phyloP scores from a whole-genome alignment of 2,329 filamentous ascomycete genomes.

The Sporothrix brunneoviolacea region DNA sequence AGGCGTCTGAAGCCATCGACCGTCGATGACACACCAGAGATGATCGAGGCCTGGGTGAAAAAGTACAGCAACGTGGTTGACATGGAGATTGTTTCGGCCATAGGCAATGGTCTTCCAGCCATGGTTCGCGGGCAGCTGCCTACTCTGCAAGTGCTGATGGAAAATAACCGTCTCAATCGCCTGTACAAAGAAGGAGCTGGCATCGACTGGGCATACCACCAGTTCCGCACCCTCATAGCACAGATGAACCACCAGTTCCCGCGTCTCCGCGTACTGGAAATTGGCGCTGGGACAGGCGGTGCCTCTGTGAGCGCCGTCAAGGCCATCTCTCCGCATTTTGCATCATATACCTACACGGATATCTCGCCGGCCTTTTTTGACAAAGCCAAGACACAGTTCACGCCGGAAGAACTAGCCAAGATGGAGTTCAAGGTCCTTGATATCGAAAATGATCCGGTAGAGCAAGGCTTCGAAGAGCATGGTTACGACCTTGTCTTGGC shows the following conservation, averaged over 20 bases:
- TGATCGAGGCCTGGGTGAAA: slow-evolving; percentile 6
- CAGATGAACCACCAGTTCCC: slow-evolving; percentile 21
- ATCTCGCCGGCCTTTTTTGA: slow-evolving; percentile 25
- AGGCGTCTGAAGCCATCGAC: slow-evolving; percentile 8
- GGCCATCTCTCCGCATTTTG: slow-evolving; percentile 19
- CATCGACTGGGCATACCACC: slow-evolving; percentile 18
- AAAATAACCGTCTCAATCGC: slow-evolving; percentile 27
- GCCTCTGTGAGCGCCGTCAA: slow-evolving; percentile 21
- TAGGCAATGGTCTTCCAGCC: slow-evolving; percentile 12
- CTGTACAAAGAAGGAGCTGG: slow-evolving; percentile 26
- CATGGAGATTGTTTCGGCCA: slow-evolving; percentile 14
- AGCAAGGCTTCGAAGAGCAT: slow-evolving; percentile 28
- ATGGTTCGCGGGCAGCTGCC: slow-evolving; percentile 13
- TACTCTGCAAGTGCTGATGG: slow-evolving; percentile 28
- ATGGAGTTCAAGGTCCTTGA: slow-evolving; percentile 29
- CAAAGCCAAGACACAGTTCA: slow-evolving; percentile 24
- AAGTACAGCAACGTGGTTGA: slow-evolving; percentile 11
- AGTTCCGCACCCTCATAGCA: slow-evolving; percentile 19
- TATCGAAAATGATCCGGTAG: slow-evolving; percentile 25
- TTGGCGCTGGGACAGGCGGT: slow-evolving; percentile 27
- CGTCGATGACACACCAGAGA: slow-evolving; percentile 8
- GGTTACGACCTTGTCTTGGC: slow-evolving; percentile 33
- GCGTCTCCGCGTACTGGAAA: slow-evolving; percentile 28
- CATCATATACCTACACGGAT: slow-evolving; percentile 19
- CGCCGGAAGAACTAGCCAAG: slow-evolving; percentile 16